phyloP scores from a whole-genome alignment of 2,329 filamentous ascomycete genomes.

The Fusarium veterinarium region DNA sequence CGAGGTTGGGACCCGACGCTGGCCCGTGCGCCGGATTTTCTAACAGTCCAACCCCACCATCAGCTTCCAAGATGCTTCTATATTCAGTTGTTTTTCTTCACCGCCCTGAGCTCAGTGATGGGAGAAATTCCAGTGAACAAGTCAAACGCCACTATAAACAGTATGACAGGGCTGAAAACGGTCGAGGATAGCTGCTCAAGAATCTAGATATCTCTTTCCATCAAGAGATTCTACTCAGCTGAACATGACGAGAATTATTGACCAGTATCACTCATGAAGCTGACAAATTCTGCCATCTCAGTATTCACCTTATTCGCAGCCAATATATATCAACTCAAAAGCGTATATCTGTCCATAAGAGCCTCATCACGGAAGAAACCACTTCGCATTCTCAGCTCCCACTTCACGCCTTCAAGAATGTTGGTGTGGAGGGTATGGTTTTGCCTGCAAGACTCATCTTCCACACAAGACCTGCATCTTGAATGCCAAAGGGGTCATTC shows the following conservation, averaged over 20 bases:
- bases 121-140: constrained; percentile 40
- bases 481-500: constrained; percentile 21
- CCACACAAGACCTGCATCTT: constrained; percentile 22
- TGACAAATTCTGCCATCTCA: constrained; percentile 10
- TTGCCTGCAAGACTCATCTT: constrained; percentile 17
- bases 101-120: constrained; percentile 33
- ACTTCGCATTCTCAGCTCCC: not conserved
- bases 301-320: not conserved
- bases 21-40: constrained; percentile 42
- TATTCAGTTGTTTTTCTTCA: constrained; percentile 36
- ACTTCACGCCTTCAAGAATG: constrained; percentile 3
- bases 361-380: not conserved
- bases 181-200: not conserved
- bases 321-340: not conserved
- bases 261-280: not conserved
- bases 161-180: constrained; percentile 4
- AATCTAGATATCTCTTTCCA: not conserved
- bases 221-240: not conserved
- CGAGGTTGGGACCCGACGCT: constrained; percentile 27
- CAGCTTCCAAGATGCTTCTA: constrained; percentile 27
- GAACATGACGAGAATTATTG: not conserved
- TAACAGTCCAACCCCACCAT: constrained; percentile 35
- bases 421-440: constrained; percentile 1
- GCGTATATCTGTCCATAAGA: not conserved
- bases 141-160: constrained; percentile 32